Conservation (phyloP, 2,329 filamentous ascomycete genomes). For the Torrubiella hemipterigena region DNA sequence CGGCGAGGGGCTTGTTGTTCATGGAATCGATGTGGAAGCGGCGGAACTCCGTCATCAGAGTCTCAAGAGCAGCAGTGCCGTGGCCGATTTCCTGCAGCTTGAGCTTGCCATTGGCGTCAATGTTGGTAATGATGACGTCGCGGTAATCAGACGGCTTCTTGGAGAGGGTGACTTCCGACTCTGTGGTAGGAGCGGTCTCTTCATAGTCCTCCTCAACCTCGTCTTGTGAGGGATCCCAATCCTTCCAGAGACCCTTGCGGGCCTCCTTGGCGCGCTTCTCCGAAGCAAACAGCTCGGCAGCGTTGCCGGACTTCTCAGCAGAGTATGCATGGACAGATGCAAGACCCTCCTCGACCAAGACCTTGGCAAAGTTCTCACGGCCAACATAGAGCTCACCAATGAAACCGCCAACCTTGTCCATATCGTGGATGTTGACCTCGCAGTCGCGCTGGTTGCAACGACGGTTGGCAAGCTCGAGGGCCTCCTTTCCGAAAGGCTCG, state of each 20-base stretch:
- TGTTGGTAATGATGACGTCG: constrained; percentile 83
- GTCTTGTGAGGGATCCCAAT: constrained; percentile 87
- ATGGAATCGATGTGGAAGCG: constrained; percentile 78
- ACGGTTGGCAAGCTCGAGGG: constrained; percentile 78
- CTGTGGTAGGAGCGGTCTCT: constrained; percentile 37
- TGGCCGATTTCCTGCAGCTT: constrained; percentile 87
- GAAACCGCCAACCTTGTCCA: constrained; percentile 95
- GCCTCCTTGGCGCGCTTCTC: constrained; percentile 84
- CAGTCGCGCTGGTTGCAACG: constrained; percentile 90
- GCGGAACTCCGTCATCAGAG: constrained; percentile 83
- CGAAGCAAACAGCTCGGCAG: constrained; percentile 73
- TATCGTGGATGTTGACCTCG: constrained; percentile 87
- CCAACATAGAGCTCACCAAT: constrained; percentile 90
- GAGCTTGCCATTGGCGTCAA: constrained; percentile 69
- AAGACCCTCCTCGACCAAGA: constrained; percentile 85
- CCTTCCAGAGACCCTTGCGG: constrained; percentile 79
- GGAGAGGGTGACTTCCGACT: constrained; percentile 39
- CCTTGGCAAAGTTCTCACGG: constrained; percentile 90
- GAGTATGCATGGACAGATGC: constrained; percentile 90
- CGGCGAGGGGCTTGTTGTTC: constrained; percentile 62
- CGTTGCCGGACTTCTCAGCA: constrained; percentile 88
- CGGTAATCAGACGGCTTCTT: constrained; percentile 76
- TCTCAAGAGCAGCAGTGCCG: constrained; percentile 73
- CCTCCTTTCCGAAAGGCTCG: constrained; percentile 92
- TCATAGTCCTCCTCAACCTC: constrained; percentile 43